Evolutionary conservation across 805 yeast genomes (phyloP), one percentile per base, ranked within the genome.

Genomic region (Hanseniaspora hatyaiensis): DNA sequence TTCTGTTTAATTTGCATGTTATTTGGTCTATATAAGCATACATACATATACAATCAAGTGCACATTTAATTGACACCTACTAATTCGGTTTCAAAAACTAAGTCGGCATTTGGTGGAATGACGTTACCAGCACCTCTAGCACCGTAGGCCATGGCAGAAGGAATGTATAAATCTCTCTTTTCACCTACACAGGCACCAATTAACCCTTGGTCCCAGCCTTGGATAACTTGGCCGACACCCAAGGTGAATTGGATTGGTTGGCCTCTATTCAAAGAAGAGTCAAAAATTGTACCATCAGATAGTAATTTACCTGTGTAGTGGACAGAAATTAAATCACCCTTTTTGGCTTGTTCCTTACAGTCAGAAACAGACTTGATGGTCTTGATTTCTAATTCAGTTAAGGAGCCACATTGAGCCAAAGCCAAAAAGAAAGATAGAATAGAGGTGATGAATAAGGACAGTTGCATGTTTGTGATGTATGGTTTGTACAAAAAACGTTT

Each of bases 141-240:
- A 45, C 96, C 96, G 56, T 87, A 87, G 6, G 75, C 96, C 54
- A 85, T 63, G 28, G 72, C 70, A 5, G 94, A 73, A 40, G 96
- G 95, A 59, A 88, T 84, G 24, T 77, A 74, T 55, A 87, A 69
- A 55, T 73, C 79, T 60, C 96, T 74, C 66, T 79, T 71, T 63
- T 87, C 96, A 39, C 95, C 95, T 61, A 84, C 68, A 65, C 96
- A 87, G 94, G 83, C 83, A 29, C 81, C 78, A 32, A 69, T 55
- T 43, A 86, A 66, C 34, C 96, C 96, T 64, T 80, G 76, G 53
- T 87, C 96, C 96, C 96, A 87, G 51, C 96, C 96, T 51, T 70
- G 59, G 59, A 87, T 87, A 28, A 87, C 96, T 57, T 74, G 80
- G 4, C 94, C 88, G 22, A 64, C 62, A 34, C 96, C 96, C 47